phyloP scores from a whole-genome alignment of 164 flowering plant genomes.

The Nymphaea thermarum region DNA sequence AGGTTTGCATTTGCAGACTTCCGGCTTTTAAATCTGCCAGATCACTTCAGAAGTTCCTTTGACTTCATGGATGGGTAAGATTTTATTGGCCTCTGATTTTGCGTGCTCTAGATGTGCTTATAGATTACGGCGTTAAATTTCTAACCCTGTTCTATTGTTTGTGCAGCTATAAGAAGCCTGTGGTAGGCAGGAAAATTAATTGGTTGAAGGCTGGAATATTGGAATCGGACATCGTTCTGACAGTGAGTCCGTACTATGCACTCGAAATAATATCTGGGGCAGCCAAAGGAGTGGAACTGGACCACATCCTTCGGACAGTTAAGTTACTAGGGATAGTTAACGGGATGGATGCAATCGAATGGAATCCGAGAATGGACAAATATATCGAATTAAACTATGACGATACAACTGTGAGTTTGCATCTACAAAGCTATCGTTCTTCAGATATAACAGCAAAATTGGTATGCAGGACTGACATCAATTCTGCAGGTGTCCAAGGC shows the following conservation, averaged over 20 bases:
- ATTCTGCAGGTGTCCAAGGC: slow-evolving; percentile 52
- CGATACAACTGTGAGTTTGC: slow-evolving; percentile 54
- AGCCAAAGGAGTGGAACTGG: slow-evolving; percentile 74
- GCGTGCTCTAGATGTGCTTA: background rate
- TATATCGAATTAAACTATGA: slow-evolving; percentile 46
- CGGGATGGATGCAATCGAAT: slow-evolving; percentile 96
- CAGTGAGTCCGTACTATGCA: slow-evolving; percentile 93
- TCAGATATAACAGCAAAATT: background rate
- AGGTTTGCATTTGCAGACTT: slow-evolving; percentile 79
- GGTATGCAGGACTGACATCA: background rate
- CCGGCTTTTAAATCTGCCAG: slow-evolving; percentile 61
- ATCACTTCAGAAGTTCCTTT: slow-evolving; percentile 52
- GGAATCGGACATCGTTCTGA: slow-evolving; percentile 54
- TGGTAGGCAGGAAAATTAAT: slow-evolving; percentile 88
- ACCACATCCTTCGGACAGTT: slow-evolving; percentile 32
- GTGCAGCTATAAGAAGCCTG: slow-evolving; percentile 66
- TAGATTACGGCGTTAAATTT: background rate
- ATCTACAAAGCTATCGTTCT: background rate
- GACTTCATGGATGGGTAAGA: slow-evolving; percentile 88
- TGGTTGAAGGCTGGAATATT: slow-evolving; percentile 96
- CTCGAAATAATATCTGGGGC: slow-evolving; percentile 55
- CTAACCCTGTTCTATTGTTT: background rate
- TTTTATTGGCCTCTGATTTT: background rate
- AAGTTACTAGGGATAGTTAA: slow-evolving; percentile 59
- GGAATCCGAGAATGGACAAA: slow-evolving; percentile 79